These are phyloP conservation scores for Fagopyrum esculentum DNA, from an alignment of 148 eudicot species.

Conservation along the genomic window DNA sequence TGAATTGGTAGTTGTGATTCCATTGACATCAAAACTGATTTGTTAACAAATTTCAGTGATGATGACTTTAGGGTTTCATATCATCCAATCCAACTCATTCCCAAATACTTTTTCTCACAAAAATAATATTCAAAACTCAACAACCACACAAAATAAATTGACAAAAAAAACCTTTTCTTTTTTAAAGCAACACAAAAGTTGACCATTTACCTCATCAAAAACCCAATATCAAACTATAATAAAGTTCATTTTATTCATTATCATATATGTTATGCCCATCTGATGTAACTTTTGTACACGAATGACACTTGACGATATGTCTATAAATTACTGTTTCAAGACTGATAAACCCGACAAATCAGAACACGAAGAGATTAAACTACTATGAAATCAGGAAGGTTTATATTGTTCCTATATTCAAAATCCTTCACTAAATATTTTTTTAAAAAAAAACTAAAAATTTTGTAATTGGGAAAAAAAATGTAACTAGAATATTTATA, in stretches of 20 bases:
- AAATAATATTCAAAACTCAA: background rate
- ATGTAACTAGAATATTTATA: background rate
- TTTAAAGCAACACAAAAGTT: background rate
- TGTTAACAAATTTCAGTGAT: background rate
- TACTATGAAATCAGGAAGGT: no score
- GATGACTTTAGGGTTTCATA: background rate
- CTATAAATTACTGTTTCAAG: no score
- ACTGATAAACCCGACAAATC: no score
- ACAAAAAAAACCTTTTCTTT: background rate
- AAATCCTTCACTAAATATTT: no score
- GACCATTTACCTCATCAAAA: background rate
- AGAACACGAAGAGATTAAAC: no score
- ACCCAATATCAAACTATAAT: background rate
- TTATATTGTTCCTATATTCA: no score
- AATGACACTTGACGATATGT: no score
- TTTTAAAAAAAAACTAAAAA: no score
- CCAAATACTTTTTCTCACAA: background rate
- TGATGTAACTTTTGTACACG: no score
- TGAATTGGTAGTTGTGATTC: slow-evolving; percentile 6
- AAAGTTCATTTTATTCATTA: background rate
- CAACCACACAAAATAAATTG: background rate
- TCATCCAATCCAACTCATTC: background rate
- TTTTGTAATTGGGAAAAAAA: background rate
- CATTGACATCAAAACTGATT: background rate
- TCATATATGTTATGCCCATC: no score